Base-by-base conservation (phyloP, 371 early-diverging fungal genomes). In the Encephalitozoon romaleae region DNA sequence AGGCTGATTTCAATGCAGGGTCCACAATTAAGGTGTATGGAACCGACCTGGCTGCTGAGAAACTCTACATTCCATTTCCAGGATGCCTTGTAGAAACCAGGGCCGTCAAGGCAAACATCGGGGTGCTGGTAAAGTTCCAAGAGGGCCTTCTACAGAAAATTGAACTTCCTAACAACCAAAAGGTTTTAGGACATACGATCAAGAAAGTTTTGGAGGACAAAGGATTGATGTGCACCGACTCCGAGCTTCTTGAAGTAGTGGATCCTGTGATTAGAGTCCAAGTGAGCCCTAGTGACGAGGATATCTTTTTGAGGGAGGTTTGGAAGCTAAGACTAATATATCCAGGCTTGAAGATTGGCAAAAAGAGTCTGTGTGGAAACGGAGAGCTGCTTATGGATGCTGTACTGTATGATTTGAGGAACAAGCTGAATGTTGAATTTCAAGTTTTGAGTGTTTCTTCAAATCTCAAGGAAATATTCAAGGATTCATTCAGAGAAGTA, bases 331-430 rank as follows among this genome's bases (percentile, higher is more conserved):
- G 15, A n/a, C 8, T 59, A 12, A 21, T 59, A 28, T 59, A 59
- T 34, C 38, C 1, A n/a, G 34, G 34, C 0, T 12, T 59, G 15
- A 12, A 18, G 21, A n/a, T 34, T n/a, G 34, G 9, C 15, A 11
- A 12, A 59, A n/a, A 59, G 30, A 18, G 2, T 34, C 34, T 59
- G 15, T 15, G n/a, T n/a, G 59, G 59, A n/a, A 15, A 30, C 21
- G 59, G 59, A 11, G 59, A 59, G 59, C 18, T 38, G 9, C 34
- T 59, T 59, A 30, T 59, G 59, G 59, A 59, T 59, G 34, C 59
- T 15, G 59, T 59, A 11, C 38, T 59, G 15, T 38, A 59, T 34
- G 59, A 59, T 15, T 21, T 59, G 9, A 32, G 59, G 21, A 38
- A 18, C 5, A n/a, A 3, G 4, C 38, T 59, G 34, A 28, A 9